A percentile compares a stretch with the other conserved stretches of the same genome.
Evolutionary conservation across 1,284 basidiomycete species (phyloP).

Genomic region (Phellopilus nigrolimitatus): DNA sequence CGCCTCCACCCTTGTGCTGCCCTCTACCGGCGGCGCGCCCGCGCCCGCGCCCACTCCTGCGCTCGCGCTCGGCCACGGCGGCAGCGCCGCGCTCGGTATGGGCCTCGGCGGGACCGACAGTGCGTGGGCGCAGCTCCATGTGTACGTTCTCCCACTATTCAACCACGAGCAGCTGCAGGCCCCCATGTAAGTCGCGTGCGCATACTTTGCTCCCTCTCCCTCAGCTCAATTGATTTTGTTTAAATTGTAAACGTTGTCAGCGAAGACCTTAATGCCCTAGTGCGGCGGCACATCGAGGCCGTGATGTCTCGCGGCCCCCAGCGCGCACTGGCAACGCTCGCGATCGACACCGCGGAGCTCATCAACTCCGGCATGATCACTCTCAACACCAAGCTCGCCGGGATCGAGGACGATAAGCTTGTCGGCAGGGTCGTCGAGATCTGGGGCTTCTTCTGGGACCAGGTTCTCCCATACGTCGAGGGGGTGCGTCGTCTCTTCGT

Average conservation of each 20-base stretch:
- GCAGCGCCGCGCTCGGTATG: conserved; percentile 16
- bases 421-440: conserved; percentile 77
- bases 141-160: conserved; percentile 85
- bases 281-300: conserved; percentile 70
- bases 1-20: conserved; percentile 31
- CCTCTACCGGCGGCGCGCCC: conserved; percentile 27
- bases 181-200: conserved; percentile 60
- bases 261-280: conserved; percentile 85
- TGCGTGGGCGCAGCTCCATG: conserved; percentile 80
- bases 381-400: conserved; percentile 77
- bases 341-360: conserved; percentile 78
- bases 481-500: conserved; percentile 47
- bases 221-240: too few species aligned
- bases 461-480: conserved; percentile 86
- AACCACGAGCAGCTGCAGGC: conserved; percentile 87
- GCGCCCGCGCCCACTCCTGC: conserved; percentile 13
- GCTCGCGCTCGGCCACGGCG: conserved; percentile 25
- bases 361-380: conserved; percentile 89
- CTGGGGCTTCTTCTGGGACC: conserved; percentile 94
- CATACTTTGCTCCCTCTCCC: background rate
- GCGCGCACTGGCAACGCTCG: conserved; percentile 62
- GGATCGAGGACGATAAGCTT: conserved; percentile 70
- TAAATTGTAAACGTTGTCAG: conserved; percentile 33
- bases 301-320: conserved; percentile 61
- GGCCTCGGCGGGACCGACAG: conserved; percentile 27